Evolutionary conservation across 352 stramenopile genomes (phyloP).

Genomic region (Phytopythium mirpurense): DNA sequence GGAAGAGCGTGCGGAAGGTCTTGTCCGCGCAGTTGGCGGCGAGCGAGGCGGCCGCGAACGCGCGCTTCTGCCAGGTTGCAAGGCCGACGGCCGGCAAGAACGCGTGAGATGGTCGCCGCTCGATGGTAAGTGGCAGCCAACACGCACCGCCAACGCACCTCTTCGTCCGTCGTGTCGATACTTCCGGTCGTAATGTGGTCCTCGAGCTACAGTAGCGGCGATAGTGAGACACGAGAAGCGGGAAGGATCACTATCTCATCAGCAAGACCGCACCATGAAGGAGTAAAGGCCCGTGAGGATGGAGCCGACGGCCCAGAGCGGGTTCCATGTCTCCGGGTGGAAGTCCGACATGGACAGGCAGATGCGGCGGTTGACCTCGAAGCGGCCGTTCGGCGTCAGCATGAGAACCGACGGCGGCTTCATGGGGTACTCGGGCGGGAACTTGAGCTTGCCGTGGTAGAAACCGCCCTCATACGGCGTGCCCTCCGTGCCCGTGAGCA

Average conservation of each 20-base stretch:
- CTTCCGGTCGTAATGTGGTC: slow-evolving; percentile 84
- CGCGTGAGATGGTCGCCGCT: background rate
- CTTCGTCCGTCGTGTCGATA: slow-evolving; percentile 70
- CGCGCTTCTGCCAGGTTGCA: slow-evolving; percentile 48
- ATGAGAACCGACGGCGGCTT: slow-evolving; percentile 93
- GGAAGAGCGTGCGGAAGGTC: slow-evolving; percentile 81
- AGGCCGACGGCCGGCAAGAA: background rate
- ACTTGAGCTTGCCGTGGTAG: slow-evolving; percentile 92
- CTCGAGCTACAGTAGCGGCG: slow-evolving; percentile 51
- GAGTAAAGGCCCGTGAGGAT: slow-evolving; percentile 94
- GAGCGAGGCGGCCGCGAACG: slow-evolving; percentile 62
- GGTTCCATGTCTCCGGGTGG: slow-evolving; percentile 95
- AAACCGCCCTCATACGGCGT: slow-evolving; percentile 85
- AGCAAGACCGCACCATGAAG: slow-evolving; percentile 79
- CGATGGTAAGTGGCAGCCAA: no score
- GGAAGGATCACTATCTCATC: no score
- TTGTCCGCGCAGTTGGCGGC: slow-evolving; percentile 77
- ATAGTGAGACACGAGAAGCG: no score
- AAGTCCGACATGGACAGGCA: slow-evolving; percentile 95
- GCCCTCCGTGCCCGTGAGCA: slow-evolving; percentile 75
- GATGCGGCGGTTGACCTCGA: slow-evolving; percentile 89
- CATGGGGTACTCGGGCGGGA: slow-evolving; percentile 92
- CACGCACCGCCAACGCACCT: slow-evolving; percentile 23
- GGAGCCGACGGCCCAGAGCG: slow-evolving; percentile 92
- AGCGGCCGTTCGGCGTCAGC: slow-evolving; percentile 92